Evolutionary conservation across 176 grass and related monocot species (phyloP).

Genomic region (Rhynchospora breviuscula): DNA sequence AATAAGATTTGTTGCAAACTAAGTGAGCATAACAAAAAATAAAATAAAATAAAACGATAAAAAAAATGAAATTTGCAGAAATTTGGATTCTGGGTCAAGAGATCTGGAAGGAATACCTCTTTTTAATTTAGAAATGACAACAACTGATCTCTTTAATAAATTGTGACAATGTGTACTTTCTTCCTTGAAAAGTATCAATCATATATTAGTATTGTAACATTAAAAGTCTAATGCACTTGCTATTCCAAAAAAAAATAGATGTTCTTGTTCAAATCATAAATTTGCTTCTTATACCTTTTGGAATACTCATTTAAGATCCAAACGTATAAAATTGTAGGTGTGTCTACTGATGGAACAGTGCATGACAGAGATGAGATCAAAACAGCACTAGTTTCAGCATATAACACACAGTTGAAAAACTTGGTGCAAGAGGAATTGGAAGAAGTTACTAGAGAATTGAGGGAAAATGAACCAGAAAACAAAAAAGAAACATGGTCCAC

Average conservation of each 20-base stretch:
- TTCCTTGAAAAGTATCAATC: no score
- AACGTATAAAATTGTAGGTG: conserved; percentile 9
- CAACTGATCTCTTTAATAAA: neutral
- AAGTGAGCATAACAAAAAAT: neutral
- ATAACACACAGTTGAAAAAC: conserved; percentile 9
- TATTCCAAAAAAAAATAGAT: neutral
- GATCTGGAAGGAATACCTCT: neutral
- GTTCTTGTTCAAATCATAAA: neutral
- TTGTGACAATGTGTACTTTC: neutral
- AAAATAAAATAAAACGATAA: neutral
- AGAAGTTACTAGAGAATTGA: neutral
- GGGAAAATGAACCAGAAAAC: conserved; percentile 20
- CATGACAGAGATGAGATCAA: conserved; percentile 18
- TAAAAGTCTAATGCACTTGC: no score
- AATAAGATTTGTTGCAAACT: neutral
- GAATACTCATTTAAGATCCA: neutral
- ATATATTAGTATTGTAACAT: no score
- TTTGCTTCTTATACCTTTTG: neutral
- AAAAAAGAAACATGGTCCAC: conserved; percentile 24
- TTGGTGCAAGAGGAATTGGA: conserved; percentile 26
- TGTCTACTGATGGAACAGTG: conserved; percentile 6
- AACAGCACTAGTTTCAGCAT: conserved; percentile 28
- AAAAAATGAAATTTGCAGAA: neutral
- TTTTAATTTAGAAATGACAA: neutral
- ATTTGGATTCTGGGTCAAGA: neutral